A percentile compares a stretch with the other conserved stretches of the same genome.
phyloP scores from a whole-genome alignment of 176 grass and related monocot species.

The Triticum timopheevii region DNA sequence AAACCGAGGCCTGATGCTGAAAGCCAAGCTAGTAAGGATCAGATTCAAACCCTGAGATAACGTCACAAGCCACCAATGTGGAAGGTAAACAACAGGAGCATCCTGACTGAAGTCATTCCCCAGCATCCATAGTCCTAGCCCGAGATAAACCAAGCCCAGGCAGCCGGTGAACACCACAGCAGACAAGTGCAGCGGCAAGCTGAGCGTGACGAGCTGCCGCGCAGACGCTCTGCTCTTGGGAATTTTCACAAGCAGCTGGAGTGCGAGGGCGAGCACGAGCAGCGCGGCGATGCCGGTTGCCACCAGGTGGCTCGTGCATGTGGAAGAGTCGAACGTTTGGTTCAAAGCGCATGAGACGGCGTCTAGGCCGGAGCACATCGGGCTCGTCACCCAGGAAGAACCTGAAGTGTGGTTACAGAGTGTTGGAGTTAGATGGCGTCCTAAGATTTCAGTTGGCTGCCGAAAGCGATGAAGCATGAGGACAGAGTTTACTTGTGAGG shows the following conservation, averaged over 20 bases:
- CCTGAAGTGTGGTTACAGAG: constrained; percentile 22
- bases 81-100: constrained; percentile 3
- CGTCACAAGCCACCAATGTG: constrained; percentile 49
- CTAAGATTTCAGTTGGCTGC: background rate
- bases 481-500: too few relatives aligned
- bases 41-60: constrained; percentile 48
- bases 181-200: constrained; percentile 30
- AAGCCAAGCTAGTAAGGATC: constrained; percentile 32
- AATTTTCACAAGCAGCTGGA: constrained; percentile 51
- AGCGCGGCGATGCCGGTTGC: background rate
- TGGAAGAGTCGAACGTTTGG: constrained; percentile 44
- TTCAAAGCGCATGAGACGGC: constrained; percentile 12
- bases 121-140: constrained; percentile 59
- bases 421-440: background rate
- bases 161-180: constrained; percentile 22
- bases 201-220: constrained; percentile 9
- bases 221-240: background rate
- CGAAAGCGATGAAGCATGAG: too few relatives aligned
- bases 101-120: constrained; percentile 16
- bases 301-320: constrained; percentile 65
- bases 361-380: constrained; percentile 35
- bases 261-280: constrained; percentile 11
- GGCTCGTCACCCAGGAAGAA: constrained; percentile 30
- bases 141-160: constrained; percentile 54
- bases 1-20: constrained; percentile 29